A percentile compares a stretch with the other conserved stretches of the same genome.
Evolutionary conservation across 805 yeast genomes (phyloP).

Genomic region (Naumovozyma castellii): DNA sequence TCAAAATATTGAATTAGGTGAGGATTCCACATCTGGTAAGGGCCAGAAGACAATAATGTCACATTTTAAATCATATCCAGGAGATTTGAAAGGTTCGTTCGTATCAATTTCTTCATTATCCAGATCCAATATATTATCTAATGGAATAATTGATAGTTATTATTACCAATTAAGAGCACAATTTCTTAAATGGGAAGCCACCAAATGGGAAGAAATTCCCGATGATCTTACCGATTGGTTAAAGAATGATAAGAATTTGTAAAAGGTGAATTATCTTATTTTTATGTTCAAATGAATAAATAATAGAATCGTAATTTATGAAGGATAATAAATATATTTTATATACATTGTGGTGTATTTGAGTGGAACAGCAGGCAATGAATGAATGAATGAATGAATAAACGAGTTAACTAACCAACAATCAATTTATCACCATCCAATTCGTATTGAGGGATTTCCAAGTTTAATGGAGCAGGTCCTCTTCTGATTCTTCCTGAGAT

Average conservation of each 20-base stretch:
- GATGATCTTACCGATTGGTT: conserved; percentile 27
- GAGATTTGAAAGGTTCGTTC: background rate
- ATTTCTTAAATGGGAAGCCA: conserved; percentile 23
- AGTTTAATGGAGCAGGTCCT: conserved; percentile 99
- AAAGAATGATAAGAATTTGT: conserved; percentile 10
- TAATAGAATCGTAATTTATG: conserved; percentile 3
- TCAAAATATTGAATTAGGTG: conserved; percentile 6
- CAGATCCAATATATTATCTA: conserved; percentile 1
- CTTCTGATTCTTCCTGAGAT: conserved; percentile 99
- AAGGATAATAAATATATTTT: conserved; percentile 2
- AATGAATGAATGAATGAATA: conserved; percentile 1
- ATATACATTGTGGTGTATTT: background rate
- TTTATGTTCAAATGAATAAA: conserved; percentile 1
- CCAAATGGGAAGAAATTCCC: conserved; percentile 28
- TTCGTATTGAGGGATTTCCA: conserved; percentile 90
- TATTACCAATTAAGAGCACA: conserved; percentile 9
- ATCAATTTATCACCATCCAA: conserved; percentile 77
- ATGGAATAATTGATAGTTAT: conserved; percentile 5
- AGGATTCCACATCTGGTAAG: background rate
- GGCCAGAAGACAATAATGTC: conserved; percentile 5
- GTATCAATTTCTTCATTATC: background rate
- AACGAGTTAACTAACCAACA: conserved; percentile 56
- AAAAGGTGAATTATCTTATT: conserved; percentile 1
- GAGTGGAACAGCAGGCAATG: background rate
- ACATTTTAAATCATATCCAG: conserved; percentile 6